Percentiles rank a stretch among this genome's conserved stretches.
These are phyloP conservation scores for Cutaneotrichosporon cavernicola DNA, from an alignment of 1,284 basidiomycete genomes.

Conservation along the genomic window DNA sequence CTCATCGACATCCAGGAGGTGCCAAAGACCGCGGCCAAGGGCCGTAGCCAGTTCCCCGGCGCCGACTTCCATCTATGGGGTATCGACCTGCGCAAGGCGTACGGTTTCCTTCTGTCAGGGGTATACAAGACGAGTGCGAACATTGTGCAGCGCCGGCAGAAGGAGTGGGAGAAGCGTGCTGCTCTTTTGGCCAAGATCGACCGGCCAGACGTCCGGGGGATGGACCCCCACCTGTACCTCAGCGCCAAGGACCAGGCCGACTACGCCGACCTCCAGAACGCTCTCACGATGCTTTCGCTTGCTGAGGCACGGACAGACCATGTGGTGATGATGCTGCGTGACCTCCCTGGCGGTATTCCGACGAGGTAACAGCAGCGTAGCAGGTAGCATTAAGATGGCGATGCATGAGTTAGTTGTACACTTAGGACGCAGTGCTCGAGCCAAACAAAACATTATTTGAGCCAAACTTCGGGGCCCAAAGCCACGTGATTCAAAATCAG, in stretches of 20 bases:
- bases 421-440: neutral
- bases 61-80: slow-evolving; percentile 67
- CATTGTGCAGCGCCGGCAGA: slow-evolving; percentile 66
- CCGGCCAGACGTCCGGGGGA: slow-evolving; percentile 75
- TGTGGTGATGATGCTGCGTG: slow-evolving; percentile 77
- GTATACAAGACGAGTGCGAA: slow-evolving; percentile 87
- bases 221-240: slow-evolving; percentile 51
- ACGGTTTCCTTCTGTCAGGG: slow-evolving; percentile 68
- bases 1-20: slow-evolving; percentile 88
- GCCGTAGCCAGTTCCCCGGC: slow-evolving; percentile 56
- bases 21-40: slow-evolving; percentile 79
- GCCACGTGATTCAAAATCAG: neutral
- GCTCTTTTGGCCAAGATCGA: slow-evolving; percentile 75
- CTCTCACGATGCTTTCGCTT: slow-evolving; percentile 67
- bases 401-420: neutral
- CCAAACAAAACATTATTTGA: slow-evolving; percentile 4
- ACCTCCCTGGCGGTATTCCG: slow-evolving; percentile 58
- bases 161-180: slow-evolving; percentile 65
- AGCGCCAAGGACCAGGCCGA: slow-evolving; percentile 48
- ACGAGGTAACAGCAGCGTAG: slow-evolving; percentile 1
- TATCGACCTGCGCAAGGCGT: slow-evolving; percentile 78
- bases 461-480: neutral
- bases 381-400: neutral
- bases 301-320: slow-evolving; percentile 79
- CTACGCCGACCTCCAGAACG: slow-evolving; percentile 54